phyloP scores from a whole-genome alignment of 176 grass and related monocot species.

The Tillandsia leiboldiana region DNA sequence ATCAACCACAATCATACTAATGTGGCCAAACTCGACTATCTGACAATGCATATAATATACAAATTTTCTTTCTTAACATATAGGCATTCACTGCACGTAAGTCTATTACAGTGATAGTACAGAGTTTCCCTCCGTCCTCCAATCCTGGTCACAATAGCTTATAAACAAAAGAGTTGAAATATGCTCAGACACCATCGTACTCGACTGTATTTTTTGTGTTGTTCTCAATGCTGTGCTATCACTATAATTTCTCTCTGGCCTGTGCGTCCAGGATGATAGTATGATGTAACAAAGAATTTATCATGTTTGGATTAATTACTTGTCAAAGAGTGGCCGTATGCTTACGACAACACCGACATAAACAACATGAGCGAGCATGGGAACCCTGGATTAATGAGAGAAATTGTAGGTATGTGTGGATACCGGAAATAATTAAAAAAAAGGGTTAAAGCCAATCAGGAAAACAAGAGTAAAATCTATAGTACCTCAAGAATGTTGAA shows the following conservation, averaged over 20 bases:
- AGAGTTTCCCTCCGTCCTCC: too few relatives aligned
- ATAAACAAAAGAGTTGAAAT: too few relatives aligned
- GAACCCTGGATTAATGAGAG: neutral
- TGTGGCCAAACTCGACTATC: too few relatives aligned
- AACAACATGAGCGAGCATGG: neutral
- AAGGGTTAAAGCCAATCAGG: neutral
- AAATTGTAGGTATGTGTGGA: neutral
- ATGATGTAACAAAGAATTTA: neutral
- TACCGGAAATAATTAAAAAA: neutral
- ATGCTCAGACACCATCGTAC: too few relatives aligned
- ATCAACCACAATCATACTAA: too few relatives aligned
- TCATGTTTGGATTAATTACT: neutral
- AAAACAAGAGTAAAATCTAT: neutral
- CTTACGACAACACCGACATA: neutral
- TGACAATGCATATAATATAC: too few relatives aligned
- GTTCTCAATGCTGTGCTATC: too few relatives aligned
- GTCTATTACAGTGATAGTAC: too few relatives aligned
- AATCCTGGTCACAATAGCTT: too few relatives aligned
- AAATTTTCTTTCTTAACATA: too few relatives aligned
- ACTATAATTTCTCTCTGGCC: neutral
- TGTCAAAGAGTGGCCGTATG: neutral
- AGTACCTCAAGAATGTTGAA: neutral
- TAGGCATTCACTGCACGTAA: too few relatives aligned
- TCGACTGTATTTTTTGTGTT: too few relatives aligned
- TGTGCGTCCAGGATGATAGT: neutral